Conservation (phyloP, 495 filamentous ascomycete species). For the Cercophora sp. region DNA sequence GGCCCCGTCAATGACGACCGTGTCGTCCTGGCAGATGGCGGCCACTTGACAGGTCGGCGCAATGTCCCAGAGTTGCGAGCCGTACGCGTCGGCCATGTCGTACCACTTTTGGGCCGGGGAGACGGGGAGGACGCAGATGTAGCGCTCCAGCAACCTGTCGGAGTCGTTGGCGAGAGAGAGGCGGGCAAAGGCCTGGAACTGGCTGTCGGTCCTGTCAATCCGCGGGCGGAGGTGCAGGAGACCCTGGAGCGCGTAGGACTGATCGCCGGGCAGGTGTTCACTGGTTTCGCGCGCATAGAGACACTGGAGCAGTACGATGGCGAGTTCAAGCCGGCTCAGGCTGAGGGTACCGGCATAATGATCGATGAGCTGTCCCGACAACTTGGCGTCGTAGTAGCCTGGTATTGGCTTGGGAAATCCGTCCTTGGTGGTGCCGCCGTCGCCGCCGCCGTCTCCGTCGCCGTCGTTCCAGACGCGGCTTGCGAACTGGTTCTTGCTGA, state of each 20-base stretch:
- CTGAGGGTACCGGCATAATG: slow-evolving; percentile 17
- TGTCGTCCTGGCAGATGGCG: slow-evolving; percentile 17
- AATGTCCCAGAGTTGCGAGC: slow-evolving; percentile 14
- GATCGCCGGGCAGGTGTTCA: slow-evolving; percentile 27
- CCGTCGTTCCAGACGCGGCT: slow-evolving; percentile 4
- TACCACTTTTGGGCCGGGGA: background rate
- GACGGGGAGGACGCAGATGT: slow-evolving; percentile 16
- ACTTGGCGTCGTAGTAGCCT: too few species aligned
- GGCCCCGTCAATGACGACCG: slow-evolving; percentile 20
- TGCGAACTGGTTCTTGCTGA: slow-evolving; percentile 18
- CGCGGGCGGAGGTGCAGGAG: slow-evolving; percentile 33
- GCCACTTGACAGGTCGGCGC: slow-evolving; percentile 14
- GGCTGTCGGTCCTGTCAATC: slow-evolving; percentile 32
- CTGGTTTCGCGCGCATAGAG: slow-evolving; percentile 9
- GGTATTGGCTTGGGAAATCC: too few species aligned
- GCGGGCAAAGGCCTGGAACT: slow-evolving; percentile 45
- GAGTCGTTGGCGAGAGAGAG: slow-evolving; percentile 24
- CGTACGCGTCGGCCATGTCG: slow-evolving; percentile 14
- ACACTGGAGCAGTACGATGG: slow-evolving; percentile 13
- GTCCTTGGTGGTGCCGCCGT: too few species aligned
- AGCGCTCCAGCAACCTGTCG: slow-evolving; percentile 18
- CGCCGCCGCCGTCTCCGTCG: too few species aligned
- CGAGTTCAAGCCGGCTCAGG: slow-evolving; percentile 22
- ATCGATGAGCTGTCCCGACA: slow-evolving; percentile 23
- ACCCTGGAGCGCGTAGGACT: slow-evolving; percentile 45